Evolutionary conservation across 345 rosid genomes (phyloP).

Genomic region (Lumnitzera racemosa): DNA sequence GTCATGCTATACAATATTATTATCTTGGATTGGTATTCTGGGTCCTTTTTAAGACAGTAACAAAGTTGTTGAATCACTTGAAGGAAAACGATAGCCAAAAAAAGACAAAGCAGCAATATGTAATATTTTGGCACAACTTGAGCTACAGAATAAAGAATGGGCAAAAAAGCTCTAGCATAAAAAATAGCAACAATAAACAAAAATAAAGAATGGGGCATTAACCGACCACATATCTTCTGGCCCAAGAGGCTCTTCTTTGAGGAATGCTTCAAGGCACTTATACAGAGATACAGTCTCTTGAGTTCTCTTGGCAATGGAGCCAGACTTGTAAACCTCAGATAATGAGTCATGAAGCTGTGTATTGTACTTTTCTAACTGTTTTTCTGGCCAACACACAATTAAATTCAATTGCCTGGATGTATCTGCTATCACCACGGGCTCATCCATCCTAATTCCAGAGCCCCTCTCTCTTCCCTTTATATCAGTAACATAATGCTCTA

Average conservation of each 20-base stretch:
- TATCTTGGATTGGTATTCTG: too few relatives aligned
- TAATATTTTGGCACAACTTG: too few relatives aligned
- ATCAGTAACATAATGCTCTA: conserved; percentile 57
- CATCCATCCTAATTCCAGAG: conserved; percentile 42
- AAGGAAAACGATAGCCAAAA: too few relatives aligned
- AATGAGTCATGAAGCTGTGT: conserved; percentile 47
- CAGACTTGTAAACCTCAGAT: conserved; percentile 67
- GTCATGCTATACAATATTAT: too few relatives aligned
- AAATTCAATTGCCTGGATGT: conserved; percentile 41
- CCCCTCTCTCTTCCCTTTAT: conserved; percentile 55
- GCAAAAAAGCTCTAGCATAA: not conserved
- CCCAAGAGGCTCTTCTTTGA: conserved; percentile 96
- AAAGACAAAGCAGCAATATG: too few relatives aligned
- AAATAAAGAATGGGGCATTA: conserved; percentile 5
- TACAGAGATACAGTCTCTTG: conserved; percentile 79
- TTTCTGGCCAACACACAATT: conserved; percentile 70
- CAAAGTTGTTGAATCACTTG: too few relatives aligned
- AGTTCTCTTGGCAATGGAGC: conserved; percentile 56
- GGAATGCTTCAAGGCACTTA: conserved; percentile 94
- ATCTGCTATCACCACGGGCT: conserved; percentile 34
- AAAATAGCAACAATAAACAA: too few relatives aligned
- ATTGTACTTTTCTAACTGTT: conserved; percentile 50
- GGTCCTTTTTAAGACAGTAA: too few relatives aligned
- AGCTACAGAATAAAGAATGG: too few relatives aligned
- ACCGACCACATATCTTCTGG: conserved; percentile 99